These are phyloP conservation scores for Phytophthora palmivora DNA, from an alignment of 352 stramenopile genomes.

Conservation along the genomic window DNA sequence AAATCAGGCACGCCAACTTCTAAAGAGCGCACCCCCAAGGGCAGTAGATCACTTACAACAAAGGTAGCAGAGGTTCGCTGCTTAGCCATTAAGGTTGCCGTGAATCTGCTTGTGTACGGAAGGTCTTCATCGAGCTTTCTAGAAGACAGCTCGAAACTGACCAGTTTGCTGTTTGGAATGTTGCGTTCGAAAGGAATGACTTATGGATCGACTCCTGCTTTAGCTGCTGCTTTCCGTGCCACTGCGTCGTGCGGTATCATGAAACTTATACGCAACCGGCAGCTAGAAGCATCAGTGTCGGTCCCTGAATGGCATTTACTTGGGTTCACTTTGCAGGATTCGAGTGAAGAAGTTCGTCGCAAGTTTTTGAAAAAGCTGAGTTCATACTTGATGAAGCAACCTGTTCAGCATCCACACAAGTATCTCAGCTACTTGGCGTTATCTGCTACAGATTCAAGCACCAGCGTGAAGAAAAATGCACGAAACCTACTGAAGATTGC, in stretches of 20 bases:
- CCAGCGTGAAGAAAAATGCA: slow-evolving; percentile 63
- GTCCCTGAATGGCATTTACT: slow-evolving; percentile 83
- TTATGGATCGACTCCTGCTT: slow-evolving; percentile 44
- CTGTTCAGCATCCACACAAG: slow-evolving; percentile 73
- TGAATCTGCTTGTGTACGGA: slow-evolving; percentile 68
- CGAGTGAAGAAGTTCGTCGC: slow-evolving; percentile 71
- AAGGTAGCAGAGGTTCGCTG: slow-evolving; percentile 61
- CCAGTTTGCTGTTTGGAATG: slow-evolving; percentile 65
- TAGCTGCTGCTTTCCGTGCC: slow-evolving; percentile 57
- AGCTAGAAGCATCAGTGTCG: slow-evolving; percentile 57
- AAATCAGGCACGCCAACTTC: slow-evolving; percentile 3
- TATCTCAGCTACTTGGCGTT: slow-evolving; percentile 83
- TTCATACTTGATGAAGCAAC: slow-evolving; percentile 70
- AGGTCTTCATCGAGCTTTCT: slow-evolving; percentile 15
- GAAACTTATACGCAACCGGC: slow-evolving; percentile 65
- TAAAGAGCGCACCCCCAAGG: slow-evolving; percentile 37
- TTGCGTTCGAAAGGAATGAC: slow-evolving; percentile 65
- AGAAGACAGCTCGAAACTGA: slow-evolving; percentile 44
- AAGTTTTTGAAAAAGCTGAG: slow-evolving; percentile 83
- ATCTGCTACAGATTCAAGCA: slow-evolving; percentile 59
- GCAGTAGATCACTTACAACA: slow-evolving; percentile 5
- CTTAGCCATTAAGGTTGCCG: slow-evolving; percentile 62
- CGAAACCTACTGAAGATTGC: slow-evolving; percentile 55
- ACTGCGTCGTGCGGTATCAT: slow-evolving; percentile 63
- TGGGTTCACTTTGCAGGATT: slow-evolving; percentile 79